Evolutionary conservation across 495 filamentous ascomycete genomes (phyloP).

Genomic region (Penicillium odoratum): DNA sequence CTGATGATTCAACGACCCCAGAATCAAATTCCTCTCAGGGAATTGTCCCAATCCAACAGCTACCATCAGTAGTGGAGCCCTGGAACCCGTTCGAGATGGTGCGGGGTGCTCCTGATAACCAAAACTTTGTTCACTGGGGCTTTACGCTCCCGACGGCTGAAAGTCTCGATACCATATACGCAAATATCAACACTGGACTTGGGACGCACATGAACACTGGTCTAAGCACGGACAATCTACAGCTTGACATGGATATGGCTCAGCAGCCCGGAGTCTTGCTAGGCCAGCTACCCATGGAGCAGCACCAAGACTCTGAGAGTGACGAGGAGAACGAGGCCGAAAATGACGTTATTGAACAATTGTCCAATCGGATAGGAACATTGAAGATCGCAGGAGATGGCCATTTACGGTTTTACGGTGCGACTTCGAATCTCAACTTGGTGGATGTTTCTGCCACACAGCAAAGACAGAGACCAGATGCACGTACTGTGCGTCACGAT

Average conservation of each 20-base stretch:
- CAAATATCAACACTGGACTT: slow-evolving; percentile 31
- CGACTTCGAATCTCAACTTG: slow-evolving; percentile 50
- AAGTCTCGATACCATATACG: slow-evolving; percentile 42
- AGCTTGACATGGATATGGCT: slow-evolving; percentile 35
- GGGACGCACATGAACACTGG: slow-evolving; percentile 25
- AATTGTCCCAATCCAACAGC: slow-evolving; percentile 13
- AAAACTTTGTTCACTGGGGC: slow-evolving; percentile 37
- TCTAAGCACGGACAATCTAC: slow-evolving; percentile 33
- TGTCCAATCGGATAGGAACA: slow-evolving; percentile 48
- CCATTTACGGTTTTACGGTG: slow-evolving; percentile 49
- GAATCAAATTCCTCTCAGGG: slow-evolving; percentile 19
- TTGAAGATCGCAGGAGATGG: slow-evolving; percentile 51
- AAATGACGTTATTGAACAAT: slow-evolving; percentile 47
- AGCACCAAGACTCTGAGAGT: slow-evolving; percentile 39
- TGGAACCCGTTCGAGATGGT: slow-evolving; percentile 29
- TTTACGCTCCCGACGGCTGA: slow-evolving; percentile 47
- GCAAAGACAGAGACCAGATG: slow-evolving; percentile 52
- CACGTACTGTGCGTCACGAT: slow-evolving; percentile 47
- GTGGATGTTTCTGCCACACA: slow-evolving; percentile 47
- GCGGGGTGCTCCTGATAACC: slow-evolving; percentile 22
- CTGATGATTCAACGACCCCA: slow-evolving; percentile 8
- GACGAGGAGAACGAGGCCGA: slow-evolving; percentile 47
- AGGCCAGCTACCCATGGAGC: slow-evolving; percentile 21
- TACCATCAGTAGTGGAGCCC: slow-evolving; percentile 21
- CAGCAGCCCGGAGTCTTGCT: slow-evolving; percentile 35